phyloP scores from a whole-genome alignment of 2,329 filamentous ascomycete genomes.

The Fusarium torreyae region DNA sequence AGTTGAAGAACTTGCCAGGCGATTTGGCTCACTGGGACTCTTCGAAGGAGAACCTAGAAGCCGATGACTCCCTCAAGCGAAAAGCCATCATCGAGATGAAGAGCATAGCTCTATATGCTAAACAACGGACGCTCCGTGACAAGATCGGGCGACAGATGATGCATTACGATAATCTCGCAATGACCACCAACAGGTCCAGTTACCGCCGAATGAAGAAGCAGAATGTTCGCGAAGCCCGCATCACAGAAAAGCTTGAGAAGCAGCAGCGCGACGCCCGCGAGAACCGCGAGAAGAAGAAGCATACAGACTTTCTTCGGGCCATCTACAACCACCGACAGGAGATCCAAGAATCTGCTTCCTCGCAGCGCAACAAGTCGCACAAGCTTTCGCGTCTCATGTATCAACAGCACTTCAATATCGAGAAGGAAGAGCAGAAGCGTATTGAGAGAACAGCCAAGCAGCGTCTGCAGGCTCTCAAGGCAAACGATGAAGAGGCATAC shows the following conservation, averaged over 20 bases:
- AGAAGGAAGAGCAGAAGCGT: slow-evolving; percentile 99
- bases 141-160: slow-evolving; percentile 93
- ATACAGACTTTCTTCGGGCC: slow-evolving; percentile 89
- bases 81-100: slow-evolving; percentile 97
- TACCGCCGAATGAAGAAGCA: slow-evolving; percentile 99
- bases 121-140: slow-evolving; percentile 88
- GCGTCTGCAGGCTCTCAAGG: slow-evolving; percentile 98
- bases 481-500: slow-evolving; percentile 99
- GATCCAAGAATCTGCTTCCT: slow-evolving; percentile 76
- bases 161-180: slow-evolving; percentile 94
- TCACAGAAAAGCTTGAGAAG: slow-evolving; percentile 99
- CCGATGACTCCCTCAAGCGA: slow-evolving; percentile 87
- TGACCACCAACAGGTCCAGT: slow-evolving; percentile 93
- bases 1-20: slow-evolving; percentile 86
- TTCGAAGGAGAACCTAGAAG: slow-evolving; percentile 74
- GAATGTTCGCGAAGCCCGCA: slow-evolving; percentile 92
- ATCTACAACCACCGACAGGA: slow-evolving; percentile 87
- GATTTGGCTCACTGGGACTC: slow-evolving; percentile 92
- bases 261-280: slow-evolving; percentile 97
- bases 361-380: slow-evolving; percentile 81
- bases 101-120: slow-evolving; percentile 87
- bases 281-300: slow-evolving; percentile 97
- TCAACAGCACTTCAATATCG: slow-evolving; percentile 92
- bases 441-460: slow-evolving; percentile 98
- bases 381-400: slow-evolving; percentile 94